Percentiles rank a stretch among this genome's conserved stretches.
phyloP scores from a whole-genome alignment of 208 protist genomes.

The Acanthamoeba quina region DNA sequence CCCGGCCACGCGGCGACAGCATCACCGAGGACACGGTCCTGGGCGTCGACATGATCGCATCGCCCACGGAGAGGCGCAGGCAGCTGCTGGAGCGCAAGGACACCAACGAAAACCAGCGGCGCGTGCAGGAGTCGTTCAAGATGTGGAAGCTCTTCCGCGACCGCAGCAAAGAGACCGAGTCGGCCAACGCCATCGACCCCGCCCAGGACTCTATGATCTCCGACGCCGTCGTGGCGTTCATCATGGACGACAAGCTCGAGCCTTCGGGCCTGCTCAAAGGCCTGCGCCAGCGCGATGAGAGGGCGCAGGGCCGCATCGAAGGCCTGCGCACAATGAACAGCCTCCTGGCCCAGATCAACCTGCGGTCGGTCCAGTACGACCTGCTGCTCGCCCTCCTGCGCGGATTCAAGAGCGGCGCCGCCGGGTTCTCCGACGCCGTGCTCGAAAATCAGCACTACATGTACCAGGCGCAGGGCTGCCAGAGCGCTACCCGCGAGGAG shows the following conservation, averaged over 20 bases:
- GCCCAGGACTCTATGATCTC: slow-evolving; percentile 25
- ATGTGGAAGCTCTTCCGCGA: slow-evolving; percentile 72
- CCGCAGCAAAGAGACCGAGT: slow-evolving; percentile 47
- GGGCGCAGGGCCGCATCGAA: slow-evolving; percentile 39
- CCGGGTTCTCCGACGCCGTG: background rate
- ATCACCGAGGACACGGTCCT: background rate
- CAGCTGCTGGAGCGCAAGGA: slow-evolving; percentile 37
- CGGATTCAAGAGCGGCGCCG: background rate
- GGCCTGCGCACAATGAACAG: slow-evolving; percentile 10
- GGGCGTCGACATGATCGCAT: slow-evolving; percentile 10
- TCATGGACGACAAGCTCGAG: slow-evolving; percentile 53
- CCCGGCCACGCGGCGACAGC: background rate
- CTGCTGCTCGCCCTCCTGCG: background rate
- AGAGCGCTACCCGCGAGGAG: background rate
- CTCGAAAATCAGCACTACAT: slow-evolving; percentile 46
- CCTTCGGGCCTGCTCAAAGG: slow-evolving; percentile 13
- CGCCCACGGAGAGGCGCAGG: slow-evolving; percentile 7
- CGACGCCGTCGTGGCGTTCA: slow-evolving; percentile 27
- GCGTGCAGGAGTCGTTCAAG: slow-evolving; percentile 70
- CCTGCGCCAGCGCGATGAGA: background rate
- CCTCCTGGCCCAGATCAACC: background rate
- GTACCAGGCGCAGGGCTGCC: slow-evolving; percentile 20
- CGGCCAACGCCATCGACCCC: slow-evolving; percentile 25
- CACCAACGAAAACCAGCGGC: slow-evolving; percentile 68
- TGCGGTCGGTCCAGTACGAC: slow-evolving; percentile 31